Evolutionary conservation across 139 green algal genomes (phyloP).

Genomic region (Coelastrella sp.): DNA sequence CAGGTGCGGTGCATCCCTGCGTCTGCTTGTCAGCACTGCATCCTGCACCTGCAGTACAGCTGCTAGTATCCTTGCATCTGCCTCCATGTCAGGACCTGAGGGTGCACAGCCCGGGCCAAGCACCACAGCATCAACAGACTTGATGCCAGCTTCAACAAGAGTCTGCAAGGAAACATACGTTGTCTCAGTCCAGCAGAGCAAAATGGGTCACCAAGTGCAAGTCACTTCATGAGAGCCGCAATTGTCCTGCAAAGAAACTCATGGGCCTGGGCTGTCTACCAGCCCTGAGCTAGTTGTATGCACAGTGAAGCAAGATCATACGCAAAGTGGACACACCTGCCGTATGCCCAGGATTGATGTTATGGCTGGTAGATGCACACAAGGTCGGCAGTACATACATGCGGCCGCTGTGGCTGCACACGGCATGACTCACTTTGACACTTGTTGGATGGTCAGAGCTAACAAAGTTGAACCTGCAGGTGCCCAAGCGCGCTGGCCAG

Average conservation of each 20-base stretch:
- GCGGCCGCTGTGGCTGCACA: too few species aligned
- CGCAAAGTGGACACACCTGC: too few species aligned
- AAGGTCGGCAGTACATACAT: neutral
- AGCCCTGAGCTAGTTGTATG: too few species aligned
- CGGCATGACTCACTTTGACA: constrained; percentile 16
- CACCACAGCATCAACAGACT: constrained; percentile 63
- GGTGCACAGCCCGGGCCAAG: constrained; percentile 24
- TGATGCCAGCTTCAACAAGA: constrained; percentile 65
- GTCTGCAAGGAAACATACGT: neutral
- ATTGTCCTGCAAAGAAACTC: too few species aligned
- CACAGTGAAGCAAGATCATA: too few species aligned
- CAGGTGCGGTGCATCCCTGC: constrained; percentile 53
- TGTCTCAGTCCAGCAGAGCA: neutral
- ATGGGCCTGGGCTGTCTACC: too few species aligned
- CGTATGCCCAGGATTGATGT: too few species aligned
- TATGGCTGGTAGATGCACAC: neutral
- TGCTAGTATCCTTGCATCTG: constrained; percentile 57
- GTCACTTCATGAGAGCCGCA: too few species aligned
- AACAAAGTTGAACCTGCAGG: constrained; percentile 37
- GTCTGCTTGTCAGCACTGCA: constrained; percentile 56
- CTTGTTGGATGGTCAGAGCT: constrained; percentile 21
- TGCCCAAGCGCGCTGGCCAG: constrained; percentile 11
- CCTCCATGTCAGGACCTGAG: constrained; percentile 48
- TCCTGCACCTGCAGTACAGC: constrained; percentile 57
- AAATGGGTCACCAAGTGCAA: neutral